Evolutionary conservation across 805 yeast species (phyloP), one percentile per base, ranked within the genome.

Genomic region (Saccharomyces mikatae): DNA sequence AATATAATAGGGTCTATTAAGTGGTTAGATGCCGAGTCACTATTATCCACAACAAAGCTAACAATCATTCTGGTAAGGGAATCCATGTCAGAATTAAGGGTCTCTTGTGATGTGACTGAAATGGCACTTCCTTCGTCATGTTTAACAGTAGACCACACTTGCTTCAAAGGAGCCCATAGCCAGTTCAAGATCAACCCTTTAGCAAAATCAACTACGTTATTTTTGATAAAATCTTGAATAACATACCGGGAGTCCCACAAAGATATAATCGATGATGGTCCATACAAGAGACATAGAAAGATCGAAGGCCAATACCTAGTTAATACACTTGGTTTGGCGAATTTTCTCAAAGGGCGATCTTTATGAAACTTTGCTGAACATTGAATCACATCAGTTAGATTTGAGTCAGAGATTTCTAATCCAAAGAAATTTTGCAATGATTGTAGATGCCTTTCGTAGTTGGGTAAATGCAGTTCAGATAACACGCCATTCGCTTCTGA

Each of bases 61-160:
- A 83, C 74, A 2, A 89, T 89, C 99, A 92, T 92, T 54, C 97
- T 71, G 64, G 89, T 90, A 52, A 92, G 75, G 1, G 96, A 86
- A 48, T 82, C 81, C 60, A 89, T 73, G 62, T 91, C 97, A 0
- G 94, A 81, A 41, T 80, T 77, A 17, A 94, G 74, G 1, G 96
- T 86, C 53, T 87, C 86, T 65, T 86, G 86, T 2, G 92, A 82
- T 71, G 88, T 83, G 24, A 90, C 79, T 0, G 96, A 86, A 47
- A 90, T 80, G 55, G 84, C 80, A 1, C 85, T 80, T 41, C 76
- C 75, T 14, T 86, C 86, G 65, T 91, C 97, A 68, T 88, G 94
- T 52, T 94, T 77, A n/a, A 92, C 83, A 0, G 96, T 89, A 49
- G 81, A 77, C 59, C 89, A 72, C 58, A 92, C 84, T 61, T 87